Conservation (phyloP, 2,329 filamentous ascomycete genomes). For the Pleochaeta shiraiana region DNA sequence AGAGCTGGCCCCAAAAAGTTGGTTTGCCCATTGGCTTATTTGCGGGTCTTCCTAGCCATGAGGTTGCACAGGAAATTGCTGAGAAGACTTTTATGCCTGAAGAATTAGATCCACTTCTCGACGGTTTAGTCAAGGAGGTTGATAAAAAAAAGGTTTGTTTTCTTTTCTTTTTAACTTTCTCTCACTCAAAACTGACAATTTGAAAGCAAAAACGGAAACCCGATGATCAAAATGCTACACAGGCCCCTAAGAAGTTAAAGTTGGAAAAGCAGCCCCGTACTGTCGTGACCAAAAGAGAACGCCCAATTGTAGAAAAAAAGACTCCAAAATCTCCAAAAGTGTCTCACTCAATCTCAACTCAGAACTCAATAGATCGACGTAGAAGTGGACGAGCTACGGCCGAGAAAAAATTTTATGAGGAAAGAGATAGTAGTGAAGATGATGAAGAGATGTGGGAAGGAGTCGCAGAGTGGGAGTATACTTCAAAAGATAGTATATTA, state of each 20-base stretch:
- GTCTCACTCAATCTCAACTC: slow-evolving; percentile 7
- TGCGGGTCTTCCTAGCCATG: slow-evolving; percentile 49
- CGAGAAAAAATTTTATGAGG: slow-evolving; percentile 14
- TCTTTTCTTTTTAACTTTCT: slow-evolving; percentile 4
- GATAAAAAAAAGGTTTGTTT: slow-evolving; percentile 35
- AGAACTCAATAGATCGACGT: not conserved
- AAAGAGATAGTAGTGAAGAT: slow-evolving; percentile 22
- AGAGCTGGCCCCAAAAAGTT: slow-evolving; percentile 62
- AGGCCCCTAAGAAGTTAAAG: slow-evolving; percentile 6
- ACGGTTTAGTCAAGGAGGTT: slow-evolving; percentile 40
- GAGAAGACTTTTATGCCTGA: slow-evolving; percentile 65
- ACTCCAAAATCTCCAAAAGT: slow-evolving; percentile 16
- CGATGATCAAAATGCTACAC: slow-evolving; percentile 9
- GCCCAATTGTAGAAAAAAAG: slow-evolving; percentile 12
- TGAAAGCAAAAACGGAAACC: slow-evolving; percentile 15
- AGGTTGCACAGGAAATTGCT: slow-evolving; percentile 63
- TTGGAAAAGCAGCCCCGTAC: slow-evolving; percentile 6
- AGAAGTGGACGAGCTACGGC: slow-evolving; percentile 2
- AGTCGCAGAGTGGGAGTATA: slow-evolving; percentile 18
- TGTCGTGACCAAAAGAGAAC: slow-evolving; percentile 15
- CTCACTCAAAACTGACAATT: slow-evolving; percentile 4
- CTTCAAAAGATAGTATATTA: slow-evolving; percentile 19
- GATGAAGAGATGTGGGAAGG: slow-evolving; percentile 20
- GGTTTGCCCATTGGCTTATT: slow-evolving; percentile 65
- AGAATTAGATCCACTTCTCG: slow-evolving; percentile 45